Percentiles rank a stretch among this genome's conserved stretches.
Conservation (phyloP, 495 filamentous ascomycete genomes). For the Penicillium tannophilum region DNA sequence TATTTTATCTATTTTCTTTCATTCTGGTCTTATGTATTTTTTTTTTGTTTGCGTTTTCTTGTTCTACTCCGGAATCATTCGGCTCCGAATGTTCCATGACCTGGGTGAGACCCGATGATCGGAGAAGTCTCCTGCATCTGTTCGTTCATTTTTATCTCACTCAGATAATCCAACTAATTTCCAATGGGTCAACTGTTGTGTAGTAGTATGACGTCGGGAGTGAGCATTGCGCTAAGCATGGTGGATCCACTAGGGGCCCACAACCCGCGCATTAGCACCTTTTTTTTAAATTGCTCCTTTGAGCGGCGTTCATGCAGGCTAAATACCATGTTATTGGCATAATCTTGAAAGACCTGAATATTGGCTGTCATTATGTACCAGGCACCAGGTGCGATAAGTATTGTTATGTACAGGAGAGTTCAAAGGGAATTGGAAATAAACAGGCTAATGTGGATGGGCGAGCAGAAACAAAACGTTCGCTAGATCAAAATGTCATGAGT, state of each 20-base stretch:
- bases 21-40: slow-evolving; percentile 21
- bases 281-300: background rate
- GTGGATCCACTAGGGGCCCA: slow-evolving; percentile 20
- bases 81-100: background rate
- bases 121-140: background rate
- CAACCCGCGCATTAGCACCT: slow-evolving; percentile 17
- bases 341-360: background rate
- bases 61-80: background rate
- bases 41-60: slow-evolving; percentile 12
- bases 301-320: background rate
- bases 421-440: background rate
- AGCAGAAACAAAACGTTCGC: background rate
- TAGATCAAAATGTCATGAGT: slow-evolving; percentile 1
- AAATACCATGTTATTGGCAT: background rate
- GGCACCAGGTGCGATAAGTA: background rate
- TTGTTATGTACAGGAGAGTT: slow-evolving; percentile 14
- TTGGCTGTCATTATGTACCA: background rate
- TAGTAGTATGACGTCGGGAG: slow-evolving; percentile 1
- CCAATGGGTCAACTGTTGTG: background rate
- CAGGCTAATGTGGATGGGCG: background rate
- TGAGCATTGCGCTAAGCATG: slow-evolving; percentile 15
- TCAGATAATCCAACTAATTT: slow-evolving; percentile 4
- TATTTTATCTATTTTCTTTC: background rate
- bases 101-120: slow-evolving; percentile 2
- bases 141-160: slow-evolving; percentile 3